These are phyloP conservation scores for Orbilia quercus DNA, from an alignment of 2,329 filamentous ascomycete genomes.

Conservation along the genomic window DNA sequence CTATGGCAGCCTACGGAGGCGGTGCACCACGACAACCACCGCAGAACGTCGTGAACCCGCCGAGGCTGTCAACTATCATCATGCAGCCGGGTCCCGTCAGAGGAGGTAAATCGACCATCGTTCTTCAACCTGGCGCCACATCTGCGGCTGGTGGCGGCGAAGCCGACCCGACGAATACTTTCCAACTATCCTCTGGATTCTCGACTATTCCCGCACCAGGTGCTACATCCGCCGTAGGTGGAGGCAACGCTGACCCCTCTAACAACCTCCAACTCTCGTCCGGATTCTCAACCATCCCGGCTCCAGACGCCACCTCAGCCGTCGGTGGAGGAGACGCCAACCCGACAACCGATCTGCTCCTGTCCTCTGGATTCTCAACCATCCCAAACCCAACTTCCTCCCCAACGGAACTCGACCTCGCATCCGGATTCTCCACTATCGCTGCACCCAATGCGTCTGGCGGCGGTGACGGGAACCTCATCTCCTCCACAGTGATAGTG, in stretches of 20 bases:
- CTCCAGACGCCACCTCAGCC: neutral
- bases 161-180: neutral
- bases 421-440: constrained; percentile 45
- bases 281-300: constrained; percentile 2
- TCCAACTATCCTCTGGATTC: neutral
- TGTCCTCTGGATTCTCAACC: constrained; percentile 7
- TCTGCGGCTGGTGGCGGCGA: constrained; percentile 3
- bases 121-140: constrained; percentile 8
- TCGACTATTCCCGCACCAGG: neutral
- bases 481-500: constrained; percentile 5
- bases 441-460: constrained; percentile 9
- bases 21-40: neutral
- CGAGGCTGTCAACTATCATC: constrained; percentile 15
- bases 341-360: neutral
- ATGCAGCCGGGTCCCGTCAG: constrained; percentile 15
- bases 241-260: neutral
- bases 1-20: constrained; percentile 12
- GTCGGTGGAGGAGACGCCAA: neutral
- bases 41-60: neutral
- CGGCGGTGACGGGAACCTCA: neutral
- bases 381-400: neutral
- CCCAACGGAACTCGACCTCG: neutral
- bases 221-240: constrained; percentile 1
- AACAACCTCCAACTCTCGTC: neutral
- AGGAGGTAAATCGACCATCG: constrained; percentile 7